These are phyloP conservation scores for Serpula lacrymans DNA, from an alignment of 768 basidiomycete genomes.

Conservation along the genomic window DNA sequence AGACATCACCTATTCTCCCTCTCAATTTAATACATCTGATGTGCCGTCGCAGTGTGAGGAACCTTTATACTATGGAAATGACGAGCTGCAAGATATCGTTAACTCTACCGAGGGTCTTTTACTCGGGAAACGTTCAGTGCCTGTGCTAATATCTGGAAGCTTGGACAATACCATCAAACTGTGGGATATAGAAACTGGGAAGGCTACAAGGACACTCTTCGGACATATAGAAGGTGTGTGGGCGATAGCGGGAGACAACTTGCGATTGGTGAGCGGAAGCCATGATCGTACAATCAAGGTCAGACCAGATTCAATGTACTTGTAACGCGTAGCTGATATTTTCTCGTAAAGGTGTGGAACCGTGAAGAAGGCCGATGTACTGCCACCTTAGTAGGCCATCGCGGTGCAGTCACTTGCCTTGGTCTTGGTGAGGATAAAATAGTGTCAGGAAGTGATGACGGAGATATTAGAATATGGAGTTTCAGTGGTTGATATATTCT, in stretches of 20 bases:
- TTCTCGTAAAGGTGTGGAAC: constrained; percentile 74
- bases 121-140: constrained; percentile 25
- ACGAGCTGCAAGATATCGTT: constrained; percentile 12
- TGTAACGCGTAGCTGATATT: constrained; percentile 2
- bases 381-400: constrained; percentile 89
- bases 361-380: constrained; percentile 85
- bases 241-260: constrained; percentile 89
- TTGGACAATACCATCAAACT: constrained; percentile 94
- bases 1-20: constrained; percentile 7
- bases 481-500: constrained; percentile 41
- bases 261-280: constrained; percentile 88
- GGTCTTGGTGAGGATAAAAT: constrained; percentile 93
- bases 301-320: constrained; percentile 17
- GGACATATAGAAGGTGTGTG: constrained; percentile 99
- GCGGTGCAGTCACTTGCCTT: constrained; percentile 90
- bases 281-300: constrained; percentile 99
- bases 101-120: constrained; percentile 3
- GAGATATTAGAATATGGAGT: constrained; percentile 83
- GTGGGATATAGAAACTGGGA: constrained; percentile 91
- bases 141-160: constrained; percentile 83
- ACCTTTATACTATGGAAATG: too few species aligned
- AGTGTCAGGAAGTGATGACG: constrained; percentile 94
- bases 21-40: not conserved
- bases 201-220: constrained; percentile 78
- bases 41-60: too few species aligned